Evolutionary conservation across 305 asterid species (phyloP), one percentile per base, ranked within the genome.

Genomic region (Coffea humblotiana): DNA sequence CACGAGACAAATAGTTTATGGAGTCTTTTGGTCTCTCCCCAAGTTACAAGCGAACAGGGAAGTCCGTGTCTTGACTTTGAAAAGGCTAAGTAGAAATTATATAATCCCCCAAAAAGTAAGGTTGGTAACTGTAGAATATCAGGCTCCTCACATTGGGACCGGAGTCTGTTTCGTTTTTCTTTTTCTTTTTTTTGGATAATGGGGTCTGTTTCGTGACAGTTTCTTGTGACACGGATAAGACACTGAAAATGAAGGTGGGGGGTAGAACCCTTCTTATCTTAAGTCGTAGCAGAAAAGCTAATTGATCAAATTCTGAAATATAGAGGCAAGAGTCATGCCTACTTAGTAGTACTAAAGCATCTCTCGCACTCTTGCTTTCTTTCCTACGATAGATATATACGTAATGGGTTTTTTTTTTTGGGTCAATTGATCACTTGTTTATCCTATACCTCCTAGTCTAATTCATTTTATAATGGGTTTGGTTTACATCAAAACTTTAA

Each of bases 1-100:
- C 76, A 27, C 10, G 48, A n/a, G 21, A 16, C 9, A 15, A 21
- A 12, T 25, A 27, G 29, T 64, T 10, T 27, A 27, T 64, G 40
- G 32, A 3, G 61, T 40, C 76, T 35, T 32, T 37, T 10, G 74
- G 74, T 79, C 60, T 32, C 2, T 23, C 56, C 48, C 48, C 23
- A n/a, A 21, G 52, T 37, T 35, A 75, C 66, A 75, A 68, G 3
- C 32, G 3, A 37, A 37, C 43, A 4, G 5, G 43, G 43, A 37
- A 58, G 75, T 71, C 77, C 65, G 60, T 80, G 27, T 15, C 80
- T 80, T 75, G 83, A 75, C 83, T 80, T 80, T 74, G 72, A 75
- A 80, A 19, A 37, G 15, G 16, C 13, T 2, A 18, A 74, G 37
- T 54, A 32, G 45, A 48, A 79, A 19, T 3, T 7, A 0, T 6